Evolutionary conservation across 2,329 filamentous ascomycete species (phyloP), one percentile per base, ranked within the genome.

Genomic region (Emmonsiellopsis sp.): DNA sequence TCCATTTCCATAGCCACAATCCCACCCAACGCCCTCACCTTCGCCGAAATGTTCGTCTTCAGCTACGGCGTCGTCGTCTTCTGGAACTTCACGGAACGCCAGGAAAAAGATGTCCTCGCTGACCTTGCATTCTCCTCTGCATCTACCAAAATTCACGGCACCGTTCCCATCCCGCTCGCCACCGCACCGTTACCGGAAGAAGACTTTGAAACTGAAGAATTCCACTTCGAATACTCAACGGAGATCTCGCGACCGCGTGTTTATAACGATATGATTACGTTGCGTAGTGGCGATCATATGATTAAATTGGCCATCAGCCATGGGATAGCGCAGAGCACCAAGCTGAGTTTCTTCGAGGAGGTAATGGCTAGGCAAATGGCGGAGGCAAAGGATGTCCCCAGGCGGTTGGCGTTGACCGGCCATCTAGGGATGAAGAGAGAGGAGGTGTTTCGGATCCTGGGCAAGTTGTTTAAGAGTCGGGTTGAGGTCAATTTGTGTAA

Each of bases 231-330:
- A 69, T 98, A 98, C 74, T 95, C 88, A 62, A 80, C 83, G 0
- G 80, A 88, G 54, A 89, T 93, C 36, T 86, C 90, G 57, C 82
- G 91, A 49, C 93, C 93, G 4, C 82, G 93, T 53, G 87, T 98
- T 33, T 98, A 94, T 74, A 97, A 98, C 71, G 93, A 98, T 70
- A 98, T 98, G 93, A 97, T 98, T 63, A 98, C 93, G 0, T 75
- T 98, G 44, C 80, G 94, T 57, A 94, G 89, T 56, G 85, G 88
- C 40, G 93, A 98, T 72, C 93, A 98, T 72, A 97, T 98, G 92
- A 95, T 97, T 67, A 97, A 97, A 72, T 78, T 98, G 13, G 90
- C 92, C 36, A 98, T 98, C 75, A 94, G 88, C 68, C 93, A 98
- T 67, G 93, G 91, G 39, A 96, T 98, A 61, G 90, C 90, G 0